Conservation (phyloP, 345 rosid genomes). For the Combretum micranthum region DNA sequence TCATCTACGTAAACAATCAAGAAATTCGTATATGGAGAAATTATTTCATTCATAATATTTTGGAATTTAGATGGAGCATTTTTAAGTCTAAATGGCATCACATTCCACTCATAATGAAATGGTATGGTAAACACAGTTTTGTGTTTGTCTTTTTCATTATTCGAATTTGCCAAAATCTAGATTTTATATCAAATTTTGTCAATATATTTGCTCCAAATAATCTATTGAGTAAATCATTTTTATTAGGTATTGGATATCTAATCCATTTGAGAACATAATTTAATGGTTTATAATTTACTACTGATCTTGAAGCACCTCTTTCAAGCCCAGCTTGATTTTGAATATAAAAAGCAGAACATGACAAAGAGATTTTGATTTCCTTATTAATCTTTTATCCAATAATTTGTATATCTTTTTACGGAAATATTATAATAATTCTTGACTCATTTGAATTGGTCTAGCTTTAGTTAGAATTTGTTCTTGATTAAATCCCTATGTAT, state of each 20-base stretch:
- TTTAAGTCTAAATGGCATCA: too few relatives aligned
- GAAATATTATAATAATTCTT: not conserved
- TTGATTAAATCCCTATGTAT: not conserved
- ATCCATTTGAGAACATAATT: too few relatives aligned
- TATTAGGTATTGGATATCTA: too few relatives aligned
- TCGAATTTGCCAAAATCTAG: not conserved
- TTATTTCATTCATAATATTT: too few relatives aligned
- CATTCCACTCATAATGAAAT: too few relatives aligned
- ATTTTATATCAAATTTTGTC: slow-evolving; percentile 5
- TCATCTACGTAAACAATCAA: too few relatives aligned
- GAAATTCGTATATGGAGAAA: too few relatives aligned
- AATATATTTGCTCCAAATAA: not conserved
- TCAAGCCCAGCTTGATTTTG: not conserved
- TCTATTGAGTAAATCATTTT: too few relatives aligned
- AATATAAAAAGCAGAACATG: not conserved
- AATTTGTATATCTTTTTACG: not conserved
- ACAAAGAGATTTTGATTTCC: slow-evolving; percentile 1
- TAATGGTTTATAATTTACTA: not conserved
- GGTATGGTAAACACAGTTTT: too few relatives aligned
- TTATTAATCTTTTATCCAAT: not conserved
- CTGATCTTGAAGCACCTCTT: too few relatives aligned
- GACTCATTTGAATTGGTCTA: not conserved
- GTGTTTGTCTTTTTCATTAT: not conserved
- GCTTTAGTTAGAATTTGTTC: not conserved
- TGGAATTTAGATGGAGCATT: too few relatives aligned